Evolutionary conservation across 2,329 filamentous ascomycete genomes (phyloP).

Genomic region (Dactylellina leptospora): DNA sequence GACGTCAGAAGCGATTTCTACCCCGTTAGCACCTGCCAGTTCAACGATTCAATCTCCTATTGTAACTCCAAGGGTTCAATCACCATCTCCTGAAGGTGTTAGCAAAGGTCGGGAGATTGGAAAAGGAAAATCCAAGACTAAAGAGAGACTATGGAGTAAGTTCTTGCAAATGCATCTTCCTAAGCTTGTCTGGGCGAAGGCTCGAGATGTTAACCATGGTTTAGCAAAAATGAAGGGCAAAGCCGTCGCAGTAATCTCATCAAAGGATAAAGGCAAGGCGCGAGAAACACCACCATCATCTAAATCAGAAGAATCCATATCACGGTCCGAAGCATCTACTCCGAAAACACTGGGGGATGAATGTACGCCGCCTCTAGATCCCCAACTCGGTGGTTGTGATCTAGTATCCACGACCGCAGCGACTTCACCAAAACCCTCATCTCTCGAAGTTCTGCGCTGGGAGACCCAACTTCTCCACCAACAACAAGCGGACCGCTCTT

Average conservation of each 20-base stretch:
- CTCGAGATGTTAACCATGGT: not conserved
- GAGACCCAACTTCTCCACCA: slow-evolving; percentile 46
- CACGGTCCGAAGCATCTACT: not conserved
- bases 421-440: slow-evolving; percentile 8
- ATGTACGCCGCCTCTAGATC: not conserved
- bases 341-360: not conserved
- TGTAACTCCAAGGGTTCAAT: not conserved
- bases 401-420: not conserved
- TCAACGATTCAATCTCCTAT: not conserved
- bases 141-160: slow-evolving; percentile 37
- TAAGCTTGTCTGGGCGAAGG: not conserved
- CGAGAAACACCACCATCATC: not conserved
- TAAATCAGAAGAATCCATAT: not conserved
- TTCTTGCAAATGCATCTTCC: not conserved
- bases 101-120: slow-evolving; percentile 5
- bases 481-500: slow-evolving; percentile 21
- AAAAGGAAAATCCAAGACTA: slow-evolving; percentile 21
- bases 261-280: slow-evolving; percentile 30
- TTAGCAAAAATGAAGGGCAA: slow-evolving; percentile 38
- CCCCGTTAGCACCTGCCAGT: not conserved
- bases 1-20: slow-evolving; percentile 4
- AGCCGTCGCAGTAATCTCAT: slow-evolving; percentile 11
- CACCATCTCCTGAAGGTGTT: not conserved
- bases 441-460: slow-evolving; percentile 44
- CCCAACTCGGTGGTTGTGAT: slow-evolving; percentile 6